phyloP scores from a whole-genome alignment of 768 basidiomycete species.

The Collybiopsis confluens region DNA sequence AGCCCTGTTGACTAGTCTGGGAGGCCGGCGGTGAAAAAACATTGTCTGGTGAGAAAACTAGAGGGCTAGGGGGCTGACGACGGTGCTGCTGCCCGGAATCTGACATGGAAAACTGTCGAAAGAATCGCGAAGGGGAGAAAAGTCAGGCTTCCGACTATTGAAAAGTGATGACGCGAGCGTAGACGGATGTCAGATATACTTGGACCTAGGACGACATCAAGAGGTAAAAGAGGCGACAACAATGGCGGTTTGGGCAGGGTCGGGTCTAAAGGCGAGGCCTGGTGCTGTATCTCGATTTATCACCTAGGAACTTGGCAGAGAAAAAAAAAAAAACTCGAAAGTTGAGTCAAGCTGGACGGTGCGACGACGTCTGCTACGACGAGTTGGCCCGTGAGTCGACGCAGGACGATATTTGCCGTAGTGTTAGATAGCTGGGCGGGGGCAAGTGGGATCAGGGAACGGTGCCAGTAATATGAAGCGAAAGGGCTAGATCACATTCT shows the following conservation, averaged over 20 bases:
- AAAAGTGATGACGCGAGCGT: constrained; percentile 13
- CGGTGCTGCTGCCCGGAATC: constrained; percentile 42
- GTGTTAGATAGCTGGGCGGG: not conserved
- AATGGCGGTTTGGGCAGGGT: not conserved
- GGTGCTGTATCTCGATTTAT: not conserved
- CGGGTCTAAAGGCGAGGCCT: constrained; percentile 10
- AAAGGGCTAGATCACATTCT: no score
- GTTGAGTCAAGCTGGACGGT: not conserved
- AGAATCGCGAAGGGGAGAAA: constrained; percentile 2
- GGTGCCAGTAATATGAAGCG: no score
- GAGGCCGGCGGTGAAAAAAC: constrained; percentile 50
- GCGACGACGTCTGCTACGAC: constrained; percentile 17
- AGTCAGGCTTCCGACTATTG: not conserved
- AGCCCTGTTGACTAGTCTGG: constrained; percentile 35
- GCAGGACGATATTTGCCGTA: constrained; percentile 17
- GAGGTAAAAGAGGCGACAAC: constrained; percentile 7
- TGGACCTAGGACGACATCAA: constrained; percentile 13
- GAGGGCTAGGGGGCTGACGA: constrained; percentile 72
- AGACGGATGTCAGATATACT: not conserved
- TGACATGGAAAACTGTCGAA: constrained; percentile 34
- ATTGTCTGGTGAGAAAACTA: constrained; percentile 70
- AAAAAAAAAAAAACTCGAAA: not conserved
- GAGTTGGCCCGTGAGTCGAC: constrained; percentile 19
- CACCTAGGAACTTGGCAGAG: not conserved
- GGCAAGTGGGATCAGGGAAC: not conserved